Evolutionary conservation across 176 grass and related monocot genomes (phyloP).

Genomic region (Cocos nucifera): DNA sequence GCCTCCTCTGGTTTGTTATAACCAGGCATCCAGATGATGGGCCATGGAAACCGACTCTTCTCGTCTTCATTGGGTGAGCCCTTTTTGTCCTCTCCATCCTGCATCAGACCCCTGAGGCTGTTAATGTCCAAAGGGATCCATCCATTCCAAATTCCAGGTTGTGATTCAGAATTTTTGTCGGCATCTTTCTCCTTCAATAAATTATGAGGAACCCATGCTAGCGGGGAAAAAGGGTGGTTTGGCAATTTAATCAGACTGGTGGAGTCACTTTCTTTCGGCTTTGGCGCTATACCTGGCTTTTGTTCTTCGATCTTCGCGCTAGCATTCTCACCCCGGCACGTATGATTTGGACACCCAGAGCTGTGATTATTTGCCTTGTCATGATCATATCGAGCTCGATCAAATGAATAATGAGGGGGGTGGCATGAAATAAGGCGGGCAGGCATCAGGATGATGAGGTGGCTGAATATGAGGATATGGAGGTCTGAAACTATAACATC

Average conservation of each 20-base stretch:
- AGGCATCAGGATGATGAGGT: constrained; percentile 28
- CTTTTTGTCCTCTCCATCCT: constrained; percentile 21
- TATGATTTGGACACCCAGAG: constrained; percentile 67
- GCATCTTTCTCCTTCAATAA: constrained; percentile 17
- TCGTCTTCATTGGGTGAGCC: constrained; percentile 5
- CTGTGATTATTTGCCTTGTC: constrained; percentile 32
- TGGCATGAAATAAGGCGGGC: constrained; percentile 29
- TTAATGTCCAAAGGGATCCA: constrained; percentile 24
- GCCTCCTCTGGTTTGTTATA: constrained; percentile 27
- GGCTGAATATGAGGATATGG: constrained; percentile 37
- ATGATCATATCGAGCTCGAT: constrained; percentile 33
- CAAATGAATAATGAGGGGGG: constrained; percentile 22
- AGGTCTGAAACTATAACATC: constrained; percentile 45
- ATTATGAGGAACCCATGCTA: constrained; percentile 25
- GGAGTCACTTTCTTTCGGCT: constrained; percentile 13
- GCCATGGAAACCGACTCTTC: constrained; percentile 34
- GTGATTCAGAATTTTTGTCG: constrained; percentile 9
- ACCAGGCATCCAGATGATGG: constrained; percentile 56
- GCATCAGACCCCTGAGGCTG: constrained; percentile 2
- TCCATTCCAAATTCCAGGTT: constrained; percentile 19
- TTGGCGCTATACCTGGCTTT: constrained; percentile 29
- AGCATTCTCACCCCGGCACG: constrained; percentile 22
- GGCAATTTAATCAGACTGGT: constrained; percentile 23
- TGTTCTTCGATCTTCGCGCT: constrained; percentile 54
- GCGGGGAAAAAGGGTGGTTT: constrained; percentile 27